Percentiles rank a stretch among this genome's conserved stretches.
Conservation (phyloP, 176 grass and related monocot genomes). For the Zizania latifolia region DNA sequence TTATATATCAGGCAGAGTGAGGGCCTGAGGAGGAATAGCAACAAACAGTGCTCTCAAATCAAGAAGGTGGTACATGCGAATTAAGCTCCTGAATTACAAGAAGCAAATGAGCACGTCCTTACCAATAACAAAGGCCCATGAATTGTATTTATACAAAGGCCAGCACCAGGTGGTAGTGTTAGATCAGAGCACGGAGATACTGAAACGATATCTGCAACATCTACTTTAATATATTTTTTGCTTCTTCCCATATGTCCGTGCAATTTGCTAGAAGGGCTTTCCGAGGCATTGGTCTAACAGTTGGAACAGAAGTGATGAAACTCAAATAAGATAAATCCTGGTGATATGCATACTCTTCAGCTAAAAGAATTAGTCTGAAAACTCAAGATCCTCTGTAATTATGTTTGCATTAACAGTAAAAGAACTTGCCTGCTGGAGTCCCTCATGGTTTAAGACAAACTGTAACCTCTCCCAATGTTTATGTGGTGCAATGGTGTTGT, state of each 20-base stretch:
- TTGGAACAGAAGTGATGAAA: not conserved
- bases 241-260: conserved; percentile 23
- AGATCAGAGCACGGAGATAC: conserved; percentile 56
- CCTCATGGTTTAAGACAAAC: conserved; percentile 66
- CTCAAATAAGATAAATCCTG: not conserved
- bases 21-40: not conserved
- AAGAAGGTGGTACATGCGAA: not conserved
- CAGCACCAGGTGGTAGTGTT: conserved; percentile 61
- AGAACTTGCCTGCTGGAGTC: conserved; percentile 53
- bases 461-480: conserved; percentile 73
- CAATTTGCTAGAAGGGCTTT: conserved; percentile 23
- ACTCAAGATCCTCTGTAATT: not conserved
- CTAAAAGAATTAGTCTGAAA: too few relatives aligned
- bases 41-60: not conserved
- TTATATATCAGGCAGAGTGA: not conserved
- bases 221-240: conserved; percentile 54
- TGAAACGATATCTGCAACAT: conserved; percentile 50
- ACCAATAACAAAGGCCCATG: conserved; percentile 56
- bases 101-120: conserved; percentile 1
- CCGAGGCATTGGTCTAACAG: conserved; percentile 40
- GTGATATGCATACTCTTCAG: not conserved
- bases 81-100: not conserved
- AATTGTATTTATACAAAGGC: conserved; percentile 66
- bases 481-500: conserved; percentile 56
- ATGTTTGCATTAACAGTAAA: not conserved